Percentiles rank a stretch among this genome's conserved stretches.
phyloP scores from a whole-genome alignment of 169 alveolate genomes.

The Eimeria tenella region DNA sequence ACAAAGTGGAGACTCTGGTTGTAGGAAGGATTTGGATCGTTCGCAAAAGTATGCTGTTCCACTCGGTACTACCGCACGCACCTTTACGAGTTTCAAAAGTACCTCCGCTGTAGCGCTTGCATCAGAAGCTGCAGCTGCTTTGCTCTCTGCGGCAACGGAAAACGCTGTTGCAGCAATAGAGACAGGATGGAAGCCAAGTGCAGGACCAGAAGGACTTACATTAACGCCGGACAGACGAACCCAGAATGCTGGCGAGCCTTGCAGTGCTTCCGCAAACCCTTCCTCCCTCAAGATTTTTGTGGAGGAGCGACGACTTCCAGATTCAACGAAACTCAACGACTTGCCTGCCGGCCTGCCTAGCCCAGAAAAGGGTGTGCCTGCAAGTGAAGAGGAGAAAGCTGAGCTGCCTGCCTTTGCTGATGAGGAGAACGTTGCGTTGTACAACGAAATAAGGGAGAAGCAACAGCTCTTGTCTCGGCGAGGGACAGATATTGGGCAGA shows the following conservation, averaged over 20 bases:
- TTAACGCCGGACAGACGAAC: background rate
- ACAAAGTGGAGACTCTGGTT: background rate
- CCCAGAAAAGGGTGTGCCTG: background rate
- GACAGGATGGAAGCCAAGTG: background rate
- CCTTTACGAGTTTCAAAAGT: background rate
- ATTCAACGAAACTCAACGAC: background rate
- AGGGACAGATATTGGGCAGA: slow-evolving; percentile 49
- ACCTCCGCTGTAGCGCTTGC: slow-evolving; percentile 32
- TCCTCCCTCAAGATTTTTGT: background rate
- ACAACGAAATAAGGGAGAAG: slow-evolving; percentile 27
- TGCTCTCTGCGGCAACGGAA: slow-evolving; percentile 40
- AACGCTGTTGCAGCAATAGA: slow-evolving; percentile 29
- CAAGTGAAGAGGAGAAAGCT: slow-evolving; percentile 55
- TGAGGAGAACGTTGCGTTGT: slow-evolving; percentile 47
- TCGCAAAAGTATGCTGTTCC: background rate
- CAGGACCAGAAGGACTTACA: background rate
- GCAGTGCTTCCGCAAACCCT: background rate
- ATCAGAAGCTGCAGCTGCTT: slow-evolving; percentile 55
- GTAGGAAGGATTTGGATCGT: background rate
- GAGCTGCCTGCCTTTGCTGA: slow-evolving; percentile 76
- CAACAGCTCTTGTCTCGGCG: slow-evolving; percentile 6
- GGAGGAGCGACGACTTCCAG: background rate
- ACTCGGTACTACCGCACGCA: background rate
- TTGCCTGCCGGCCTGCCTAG: background rate
- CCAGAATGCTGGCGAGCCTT: background rate